phyloP scores from a whole-genome alignment of 2,329 filamentous ascomycete genomes.

The Xylariomycetidae sp. region DNA sequence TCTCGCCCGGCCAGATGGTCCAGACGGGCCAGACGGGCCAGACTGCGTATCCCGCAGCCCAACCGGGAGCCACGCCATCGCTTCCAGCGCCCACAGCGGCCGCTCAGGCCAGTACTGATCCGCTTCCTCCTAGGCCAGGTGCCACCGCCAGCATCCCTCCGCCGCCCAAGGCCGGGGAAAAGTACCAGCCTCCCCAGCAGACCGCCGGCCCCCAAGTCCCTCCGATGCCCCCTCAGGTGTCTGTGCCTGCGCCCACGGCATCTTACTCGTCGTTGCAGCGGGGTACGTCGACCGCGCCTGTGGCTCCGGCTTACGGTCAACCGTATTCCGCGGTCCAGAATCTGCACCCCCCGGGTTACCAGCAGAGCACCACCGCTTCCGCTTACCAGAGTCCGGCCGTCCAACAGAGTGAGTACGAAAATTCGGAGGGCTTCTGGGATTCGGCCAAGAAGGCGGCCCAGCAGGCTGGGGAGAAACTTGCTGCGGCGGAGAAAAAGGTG shows the following conservation, averaged over 20 bases:
- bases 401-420: conserved; percentile 25
- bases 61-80: conserved; percentile 40
- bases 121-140: conserved; percentile 53
- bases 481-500: conserved; percentile 53
- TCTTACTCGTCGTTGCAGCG: conserved; percentile 35
- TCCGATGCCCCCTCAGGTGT: conserved; percentile 41
- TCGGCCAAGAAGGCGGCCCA: conserved; percentile 52
- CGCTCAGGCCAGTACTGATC: conserved; percentile 28
- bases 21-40: no score
- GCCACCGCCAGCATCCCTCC: conserved; percentile 35
- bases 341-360: conserved; percentile 48
- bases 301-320: conserved; percentile 25
- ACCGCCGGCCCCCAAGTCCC: conserved; percentile 22
- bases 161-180: conserved; percentile 46
- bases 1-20: no score
- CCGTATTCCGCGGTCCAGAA: conserved; percentile 16
- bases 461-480: conserved; percentile 51
- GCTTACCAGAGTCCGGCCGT: conserved; percentile 39
- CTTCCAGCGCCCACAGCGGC: conserved; percentile 38
- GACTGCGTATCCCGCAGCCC: conserved; percentile 34
- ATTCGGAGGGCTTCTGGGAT: conserved; percentile 44
- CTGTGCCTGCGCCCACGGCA: conserved; percentile 39
- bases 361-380: conserved; percentile 49
- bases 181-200: conserved; percentile 29
- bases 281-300: conserved; percentile 36